Evolutionary conservation across 2,329 filamentous ascomycete species (phyloP).

Genomic region (Monosporascus sp.): DNA sequence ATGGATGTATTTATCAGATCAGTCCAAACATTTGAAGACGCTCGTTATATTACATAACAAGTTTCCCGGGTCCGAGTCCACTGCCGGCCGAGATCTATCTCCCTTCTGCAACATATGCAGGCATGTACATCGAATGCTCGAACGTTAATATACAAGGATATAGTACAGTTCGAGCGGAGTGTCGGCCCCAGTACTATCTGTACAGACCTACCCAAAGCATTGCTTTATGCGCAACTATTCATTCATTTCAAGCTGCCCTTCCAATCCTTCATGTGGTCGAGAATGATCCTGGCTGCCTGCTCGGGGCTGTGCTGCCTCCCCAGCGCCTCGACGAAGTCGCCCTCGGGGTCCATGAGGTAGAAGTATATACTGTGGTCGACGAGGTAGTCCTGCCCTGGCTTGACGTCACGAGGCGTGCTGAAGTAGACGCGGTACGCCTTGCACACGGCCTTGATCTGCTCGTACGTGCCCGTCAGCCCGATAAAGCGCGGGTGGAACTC

Average conservation of each 20-base stretch:
- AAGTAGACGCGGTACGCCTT: conserved; percentile 98
- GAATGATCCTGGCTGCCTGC: conserved; percentile 75
- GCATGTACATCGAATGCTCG: not conserved
- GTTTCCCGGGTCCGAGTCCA: too few species aligned
- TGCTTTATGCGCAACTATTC: not conserved
- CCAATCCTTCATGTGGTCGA: conserved; percentile 73
- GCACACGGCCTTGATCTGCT: conserved; percentile 89
- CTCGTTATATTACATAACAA: too few species aligned
- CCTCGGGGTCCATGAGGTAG: conserved; percentile 97
- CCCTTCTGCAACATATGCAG: not conserved
- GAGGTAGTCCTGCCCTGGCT: conserved; percentile 91
- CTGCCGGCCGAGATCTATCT: too few species aligned
- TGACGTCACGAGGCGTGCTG: conserved; percentile 80
- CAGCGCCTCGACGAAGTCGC: conserved; percentile 95
- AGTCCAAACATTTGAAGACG: too few species aligned
- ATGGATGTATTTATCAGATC: too few species aligned
- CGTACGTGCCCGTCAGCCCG: conserved; percentile 88
- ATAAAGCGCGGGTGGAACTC: conserved; percentile 88
- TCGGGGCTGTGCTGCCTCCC: conserved; percentile 91
- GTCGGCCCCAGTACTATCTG: not conserved
- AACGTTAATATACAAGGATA: not conserved
- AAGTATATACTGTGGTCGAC: conserved; percentile 99
- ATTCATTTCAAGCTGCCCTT: conserved; percentile 14
- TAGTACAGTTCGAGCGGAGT: conserved; percentile 1
- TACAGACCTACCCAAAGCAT: too few species aligned